Base-by-base conservation (phyloP, 805 yeast genomes). In the Pichia membranifaciens region DNA sequence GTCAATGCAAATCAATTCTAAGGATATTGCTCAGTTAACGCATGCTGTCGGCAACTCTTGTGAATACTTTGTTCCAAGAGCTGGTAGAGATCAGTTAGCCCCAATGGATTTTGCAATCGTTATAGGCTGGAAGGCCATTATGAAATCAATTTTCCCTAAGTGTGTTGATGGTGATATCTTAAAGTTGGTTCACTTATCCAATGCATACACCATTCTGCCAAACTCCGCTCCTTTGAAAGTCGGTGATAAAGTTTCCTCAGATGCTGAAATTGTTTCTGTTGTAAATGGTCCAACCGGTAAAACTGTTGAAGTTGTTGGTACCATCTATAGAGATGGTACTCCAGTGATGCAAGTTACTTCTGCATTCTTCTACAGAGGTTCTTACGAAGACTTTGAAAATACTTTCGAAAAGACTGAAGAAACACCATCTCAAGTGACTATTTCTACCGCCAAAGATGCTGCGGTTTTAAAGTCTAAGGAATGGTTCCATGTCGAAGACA, bases 91-190 rank as follows among this genome's bases (percentile, higher is more conserved):
- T 54, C 82, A 87, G 50, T 74, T 81, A 58, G 99, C 98, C 42
- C 99, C 99, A 61, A 91, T 93, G 98, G 99, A 93, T 74, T 93
- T 90, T 64, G 98, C 99, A 43, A 93, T 93, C 67, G 97, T 93
- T 49, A 80, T 90, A 58, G 98, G 99, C 40, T 93, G 99, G 99
- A 85, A 84, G 72, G 95, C 97, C 43, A 91, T 93, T 65, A 91
- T 93, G 73, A 88, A 86, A 74, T 90, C 97, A n/a, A 87, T 93
- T 58, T 93, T 93, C 93, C 99, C 99, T 47, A 79, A 80, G 65
- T 81, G 83, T 53, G 95, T 93, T 60, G 98, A 95, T 66, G 99
- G 99, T 70, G 99, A 93, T 67, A 76, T 93, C 63, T 76, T 93
- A 71, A 85, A 84, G 66, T 78, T 93, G 62, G 99, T 93, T 48